Base-by-base conservation (phyloP, 2,329 filamentous ascomycete species). In the Cladorrhinum sp. region DNA sequence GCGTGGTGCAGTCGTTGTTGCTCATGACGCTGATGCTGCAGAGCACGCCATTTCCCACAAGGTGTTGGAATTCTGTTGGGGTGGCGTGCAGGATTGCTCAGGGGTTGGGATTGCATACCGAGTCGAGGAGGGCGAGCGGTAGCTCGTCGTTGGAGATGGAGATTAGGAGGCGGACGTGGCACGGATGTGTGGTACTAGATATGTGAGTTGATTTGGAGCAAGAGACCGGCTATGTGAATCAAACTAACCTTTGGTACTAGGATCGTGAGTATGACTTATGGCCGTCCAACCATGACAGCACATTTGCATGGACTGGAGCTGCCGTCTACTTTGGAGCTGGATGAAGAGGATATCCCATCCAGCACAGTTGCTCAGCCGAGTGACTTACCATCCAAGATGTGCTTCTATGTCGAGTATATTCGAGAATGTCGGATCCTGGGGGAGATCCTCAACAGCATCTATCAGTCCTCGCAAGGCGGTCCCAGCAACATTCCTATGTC, bases 41-140 rank as follows among this genome's bases (percentile, higher is more conserved):
- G 50, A 74, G 75, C 49, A 77, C 77, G 1, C 71, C 73, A 0
- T 76, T 75, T 55, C 72, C 76, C 0, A 72, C 70, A 22, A 69
- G 74, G 8, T 79, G 76, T 61, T 79, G 77, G 76, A 76, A 77
- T 51, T 67, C 73, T 0, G 72, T 78, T 3, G 77, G 77, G 1
- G 55, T 79, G 4, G 77, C 78, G 0, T 76, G 73, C 54, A 69
- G 77, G 2, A 67, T 78, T 9, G 77, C 75, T 0, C 73, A 76
- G 50, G 76, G 76, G 0, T 65, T 79, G 2, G 77, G 77, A 0
- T 62, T 80, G 32, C 77, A 79, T 57, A 70, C 71, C 7, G 68
- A 65, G 45, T 10, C 12, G 32, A 16, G 32, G 32, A 36, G 32
- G 32, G 12, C 9, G 32, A 16, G 32, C 10, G 16, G 36, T 22